Base-by-base conservation (phyloP, 2,329 filamentous ascomycete genomes). In the Fusarium avenaceum region DNA sequence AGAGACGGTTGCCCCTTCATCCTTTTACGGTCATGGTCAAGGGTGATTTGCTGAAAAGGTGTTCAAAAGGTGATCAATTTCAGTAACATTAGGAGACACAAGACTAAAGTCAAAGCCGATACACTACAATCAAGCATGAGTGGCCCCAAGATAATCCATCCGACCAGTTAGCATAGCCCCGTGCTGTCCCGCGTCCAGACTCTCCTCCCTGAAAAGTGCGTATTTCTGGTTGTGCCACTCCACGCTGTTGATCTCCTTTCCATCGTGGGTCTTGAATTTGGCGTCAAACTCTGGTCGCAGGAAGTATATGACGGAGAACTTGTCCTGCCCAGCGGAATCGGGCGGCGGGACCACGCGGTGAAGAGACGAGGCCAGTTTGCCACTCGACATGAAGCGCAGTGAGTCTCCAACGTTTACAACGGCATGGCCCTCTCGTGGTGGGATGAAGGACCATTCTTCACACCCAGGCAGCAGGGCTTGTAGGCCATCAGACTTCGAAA, bases 191-290 rank as follows among this genome's bases (percentile, higher is more conserved):
- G 64, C 64, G 22, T 65, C 61, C n/a, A 67, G 52, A n/a, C 56
- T 62, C 24, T 38, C 60, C 32, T 67, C 65, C 39, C 65, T 54
- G 39, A 71, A 71, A 7, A 71, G 46, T 2, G 66, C 62, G 35
- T 71, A 67, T 22, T 71, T 70, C 50, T 66, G 55, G 42, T 71
- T 70, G 32, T 67, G 65, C 67, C 69, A 71, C 10, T 71, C 67
- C n/a, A 69, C 55, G 17, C 67, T 65, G 15, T 53, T 65, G 20
- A 67, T 60, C 22, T 57, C 42, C 19, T 47, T 50, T 3, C 69
- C 69, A 13, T 70, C 67, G 6, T 57, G 42, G 3, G 51, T 58
- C 13, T 52, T 64, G 26, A 71, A 67, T 35, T 64, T 63, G 11
- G 62, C 65, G 19, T 71, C 67, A 35, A 70, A 54, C 20, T 70